Percentiles rank a stretch among this genome's conserved stretches.
phyloP scores from a whole-genome alignment of 225 moss, liverwort and hornwort species.

The Anthoceros angustus region DNA sequence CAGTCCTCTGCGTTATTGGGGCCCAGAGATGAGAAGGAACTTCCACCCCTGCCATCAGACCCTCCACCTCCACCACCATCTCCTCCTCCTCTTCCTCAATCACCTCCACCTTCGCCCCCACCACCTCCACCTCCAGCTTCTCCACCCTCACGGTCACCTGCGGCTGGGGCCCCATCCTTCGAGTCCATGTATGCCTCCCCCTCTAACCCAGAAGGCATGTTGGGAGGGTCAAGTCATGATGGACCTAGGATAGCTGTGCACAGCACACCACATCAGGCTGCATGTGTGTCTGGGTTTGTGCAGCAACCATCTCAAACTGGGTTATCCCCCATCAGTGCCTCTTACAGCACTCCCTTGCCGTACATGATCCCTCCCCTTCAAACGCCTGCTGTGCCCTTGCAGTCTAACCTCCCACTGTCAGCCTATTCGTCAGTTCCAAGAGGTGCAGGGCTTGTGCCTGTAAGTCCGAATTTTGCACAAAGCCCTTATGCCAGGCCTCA shows the following conservation, averaged over 20 bases:
- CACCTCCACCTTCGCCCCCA: constrained; percentile 65
- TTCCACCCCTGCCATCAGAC: constrained; percentile 58
- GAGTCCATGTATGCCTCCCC: background rate
- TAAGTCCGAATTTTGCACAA: background rate
- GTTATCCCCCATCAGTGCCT: background rate
- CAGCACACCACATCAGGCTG: background rate
- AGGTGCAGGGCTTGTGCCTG: background rate
- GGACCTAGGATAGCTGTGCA: background rate
- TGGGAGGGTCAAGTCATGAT: background rate
- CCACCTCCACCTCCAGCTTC: constrained; percentile 45
- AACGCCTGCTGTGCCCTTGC: background rate
- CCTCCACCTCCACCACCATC: constrained; percentile 39
- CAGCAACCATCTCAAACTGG: background rate
- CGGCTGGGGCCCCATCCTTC: background rate
- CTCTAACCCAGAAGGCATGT: background rate
- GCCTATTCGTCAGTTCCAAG: background rate
- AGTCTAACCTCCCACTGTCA: background rate
- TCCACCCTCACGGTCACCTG: background rate
- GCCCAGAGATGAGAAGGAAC: constrained; percentile 18
- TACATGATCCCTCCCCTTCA: background rate
- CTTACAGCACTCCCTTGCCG: background rate
- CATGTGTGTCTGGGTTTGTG: background rate
- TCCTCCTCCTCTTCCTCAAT: constrained; percentile 69
- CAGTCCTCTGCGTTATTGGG: constrained; percentile 5
- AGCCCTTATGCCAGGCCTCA: background rate